These are phyloP conservation scores for Bathelium albidoporum DNA, from an alignment of 495 filamentous ascomycete genomes.

Conservation along the genomic window DNA sequence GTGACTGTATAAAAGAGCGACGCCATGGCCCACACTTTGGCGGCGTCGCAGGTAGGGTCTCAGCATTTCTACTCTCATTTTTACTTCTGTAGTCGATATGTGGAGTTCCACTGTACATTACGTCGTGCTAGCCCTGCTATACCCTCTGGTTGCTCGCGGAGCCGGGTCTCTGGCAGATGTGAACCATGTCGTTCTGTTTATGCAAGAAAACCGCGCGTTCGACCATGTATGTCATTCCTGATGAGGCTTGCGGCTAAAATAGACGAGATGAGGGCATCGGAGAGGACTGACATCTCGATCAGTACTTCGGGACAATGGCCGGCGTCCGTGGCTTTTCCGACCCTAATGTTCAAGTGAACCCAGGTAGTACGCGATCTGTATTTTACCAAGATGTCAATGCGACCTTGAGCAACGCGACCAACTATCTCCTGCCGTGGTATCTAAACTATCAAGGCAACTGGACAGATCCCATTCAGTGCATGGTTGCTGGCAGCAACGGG, in stretches of 20 bases:
- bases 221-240: slow-evolving; percentile 19
- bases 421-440: slow-evolving; percentile 43
- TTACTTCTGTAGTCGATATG: not conserved
- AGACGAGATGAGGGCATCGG: not conserved
- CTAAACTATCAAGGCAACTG: slow-evolving; percentile 41
- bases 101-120: not conserved
- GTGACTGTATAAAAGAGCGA: not conserved
- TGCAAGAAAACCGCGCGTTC: slow-evolving; percentile 41
- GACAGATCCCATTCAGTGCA: slow-evolving; percentile 44
- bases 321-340: slow-evolving; percentile 48
- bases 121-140: not conserved
- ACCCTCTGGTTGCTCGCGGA: slow-evolving; percentile 9
- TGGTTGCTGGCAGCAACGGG: slow-evolving; percentile 41
- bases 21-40: not conserved
- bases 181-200: slow-evolving; percentile 49
- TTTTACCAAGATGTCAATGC: slow-evolving; percentile 39
- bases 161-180: slow-evolving; percentile 42
- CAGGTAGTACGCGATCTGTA: slow-evolving; percentile 31
- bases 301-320: slow-evolving; percentile 48
- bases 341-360: slow-evolving; percentile 46
- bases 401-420: slow-evolving; percentile 19
- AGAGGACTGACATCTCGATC: slow-evolving; percentile 10
- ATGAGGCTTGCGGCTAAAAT: not conserved
- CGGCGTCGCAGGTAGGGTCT: not conserved
- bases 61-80: not conserved